A percentile compares a stretch with the other conserved stretches of the same genome.
phyloP scores from a whole-genome alignment of 768 basidiomycete genomes.

The Pisolithus orientalis region DNA sequence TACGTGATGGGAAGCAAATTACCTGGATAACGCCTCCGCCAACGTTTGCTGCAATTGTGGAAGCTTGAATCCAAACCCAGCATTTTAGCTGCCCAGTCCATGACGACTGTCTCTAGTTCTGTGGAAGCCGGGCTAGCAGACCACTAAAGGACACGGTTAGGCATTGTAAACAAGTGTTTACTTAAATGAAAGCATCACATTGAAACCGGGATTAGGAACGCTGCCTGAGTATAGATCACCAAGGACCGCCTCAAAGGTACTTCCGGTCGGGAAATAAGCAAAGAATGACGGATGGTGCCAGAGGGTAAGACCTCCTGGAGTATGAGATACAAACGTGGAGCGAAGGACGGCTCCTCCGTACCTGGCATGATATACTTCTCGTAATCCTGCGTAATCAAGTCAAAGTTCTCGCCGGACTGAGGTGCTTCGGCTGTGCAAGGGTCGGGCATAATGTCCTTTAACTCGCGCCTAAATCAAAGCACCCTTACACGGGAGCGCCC shows the following conservation, averaged over 20 bases:
- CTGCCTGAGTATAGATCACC: slow-evolving; percentile 81
- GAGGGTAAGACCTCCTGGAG: slow-evolving; percentile 63
- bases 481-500: slow-evolving; percentile 54
- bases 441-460: neutral
- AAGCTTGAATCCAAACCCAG: slow-evolving; percentile 68
- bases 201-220: slow-evolving; percentile 78
- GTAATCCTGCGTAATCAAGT: slow-evolving; percentile 70
- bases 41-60: slow-evolving; percentile 50
- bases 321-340: neutral
- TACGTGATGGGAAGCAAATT: slow-evolving; percentile 2
- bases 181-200: slow-evolving; percentile 40
- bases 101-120: slow-evolving; percentile 79
- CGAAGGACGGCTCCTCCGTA: slow-evolving; percentile 15
- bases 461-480: neutral
- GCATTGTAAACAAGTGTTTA: neutral
- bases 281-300: slow-evolving; percentile 94
- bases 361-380: slow-evolving; percentile 84
- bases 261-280: slow-evolving; percentile 78
- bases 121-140: slow-evolving; percentile 84
- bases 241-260: slow-evolving; percentile 75
- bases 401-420: slow-evolving; percentile 66
- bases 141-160: slow-evolving; percentile 52
- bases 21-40: slow-evolving; percentile 88
- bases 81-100: slow-evolving; percentile 90
- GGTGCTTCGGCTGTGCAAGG: slow-evolving; percentile 46